Conservation (phyloP, 1,284 basidiomycete genomes). For the Vanrija pseudolonga region DNA sequence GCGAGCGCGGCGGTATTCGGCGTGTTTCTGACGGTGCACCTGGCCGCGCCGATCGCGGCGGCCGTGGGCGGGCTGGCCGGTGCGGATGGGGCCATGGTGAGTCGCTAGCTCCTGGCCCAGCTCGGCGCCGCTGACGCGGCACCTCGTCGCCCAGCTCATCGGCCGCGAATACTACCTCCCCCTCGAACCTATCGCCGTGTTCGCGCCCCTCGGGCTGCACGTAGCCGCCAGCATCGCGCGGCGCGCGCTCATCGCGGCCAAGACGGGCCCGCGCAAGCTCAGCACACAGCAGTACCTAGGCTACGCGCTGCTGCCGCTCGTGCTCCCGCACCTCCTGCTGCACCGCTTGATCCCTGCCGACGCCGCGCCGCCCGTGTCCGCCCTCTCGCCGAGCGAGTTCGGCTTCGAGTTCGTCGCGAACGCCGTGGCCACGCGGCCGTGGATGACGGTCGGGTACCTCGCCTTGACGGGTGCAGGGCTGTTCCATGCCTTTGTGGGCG, state of each 20-base stretch:
- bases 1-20: slow-evolving; percentile 40
- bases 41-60: slow-evolving; percentile 40
- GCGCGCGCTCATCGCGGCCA: slow-evolving; percentile 21
- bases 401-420: slow-evolving; percentile 43
- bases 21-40: slow-evolving; percentile 39
- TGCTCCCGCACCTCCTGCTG: slow-evolving; percentile 28
- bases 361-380: slow-evolving; percentile 24
- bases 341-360: slow-evolving; percentile 37
- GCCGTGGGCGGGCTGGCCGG: slow-evolving; percentile 28
- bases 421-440: slow-evolving; percentile 21
- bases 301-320: slow-evolving; percentile 29
- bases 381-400: slow-evolving; percentile 37
- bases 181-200: slow-evolving; percentile 35
- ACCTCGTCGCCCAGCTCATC: slow-evolving; percentile 36
- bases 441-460: slow-evolving; percentile 25
- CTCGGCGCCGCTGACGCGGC: background rate
- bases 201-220: slow-evolving; percentile 35
- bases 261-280: slow-evolving; percentile 7
- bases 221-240: slow-evolving; percentile 24
- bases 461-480: slow-evolving; percentile 21
- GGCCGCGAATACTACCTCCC: slow-evolving; percentile 41
- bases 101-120: slow-evolving; percentile 4
- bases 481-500: slow-evolving; percentile 32
- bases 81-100: slow-evolving; percentile 40
- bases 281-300: slow-evolving; percentile 25